Evolutionary conservation across 2,329 filamentous ascomycete genomes (phyloP), one percentile per base, ranked within the genome.

Genomic region (Aspergillus aculeatinus): DNA sequence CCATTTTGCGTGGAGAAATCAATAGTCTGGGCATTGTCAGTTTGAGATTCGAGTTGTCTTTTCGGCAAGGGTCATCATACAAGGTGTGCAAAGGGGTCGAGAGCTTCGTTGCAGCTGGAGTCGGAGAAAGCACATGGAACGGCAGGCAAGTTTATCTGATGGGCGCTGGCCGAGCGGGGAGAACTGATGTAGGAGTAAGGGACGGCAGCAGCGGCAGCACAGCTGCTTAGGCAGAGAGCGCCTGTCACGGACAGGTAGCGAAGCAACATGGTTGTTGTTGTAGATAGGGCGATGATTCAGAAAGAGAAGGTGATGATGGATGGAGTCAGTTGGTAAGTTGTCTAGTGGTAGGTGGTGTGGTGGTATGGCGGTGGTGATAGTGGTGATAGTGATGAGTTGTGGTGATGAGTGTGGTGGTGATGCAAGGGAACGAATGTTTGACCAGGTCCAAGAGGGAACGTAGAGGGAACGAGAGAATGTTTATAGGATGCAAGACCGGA

Each of bases 1-100:
- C 64, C 68, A 58, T 74, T 65, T 29, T 66, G 42, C 5, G 72
- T 65, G n/a, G 69, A 62, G 57, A 72, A 70, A 49, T 66, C 63
- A 6, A 74, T 48, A 1, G 69, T 66, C 72, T 74, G 2, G 3
- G 1, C 21, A 25, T 23, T 21, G 47, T 65, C 58, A 65, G 55
- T 55, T 27, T 51, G 23, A 5, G n/a, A 44, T n/a, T 7, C 47
- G 21, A 14, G 44, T n/a, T 2, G 6, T 23, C 42, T 12, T 10
- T 2, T 10, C 12, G 23, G 16, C 3, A 10, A 14, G 2, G 4
- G 1, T 2, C 4, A 21, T 12, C 56, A 6, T 48, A 68, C 67
- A 21, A 68, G 55, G 19, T 64, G 60, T 35, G 62, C 55, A 31
- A 44, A 14, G 6, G 58, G 48, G 2, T 63, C 55, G 19, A 48